Evolutionary conservation across 2,329 filamentous ascomycete genomes (phyloP).

Genomic region (Aspergillus floridensis): DNA sequence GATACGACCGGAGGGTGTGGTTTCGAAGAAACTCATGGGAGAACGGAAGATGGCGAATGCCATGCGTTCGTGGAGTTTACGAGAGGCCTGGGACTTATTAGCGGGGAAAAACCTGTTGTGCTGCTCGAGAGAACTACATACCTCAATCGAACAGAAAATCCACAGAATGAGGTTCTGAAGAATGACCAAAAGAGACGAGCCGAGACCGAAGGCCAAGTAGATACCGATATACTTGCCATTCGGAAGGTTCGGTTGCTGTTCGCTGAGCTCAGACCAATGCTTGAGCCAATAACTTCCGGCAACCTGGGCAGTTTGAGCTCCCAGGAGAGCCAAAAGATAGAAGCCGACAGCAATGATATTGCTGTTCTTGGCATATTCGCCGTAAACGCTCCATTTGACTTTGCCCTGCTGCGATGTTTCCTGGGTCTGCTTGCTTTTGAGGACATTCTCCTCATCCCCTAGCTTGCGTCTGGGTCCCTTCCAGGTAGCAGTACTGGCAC

Average conservation of each 20-base stretch:
- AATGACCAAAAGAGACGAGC: constrained; percentile 79
- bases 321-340: constrained; percentile 74
- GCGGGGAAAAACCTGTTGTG: constrained; percentile 5
- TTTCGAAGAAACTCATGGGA: constrained; percentile 99
- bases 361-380: constrained; percentile 91
- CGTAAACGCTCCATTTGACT: constrained; percentile 95
- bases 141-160: constrained; percentile 99
- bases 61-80: constrained; percentile 96
- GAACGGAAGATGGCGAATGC: constrained; percentile 95
- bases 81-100: constrained; percentile 63
- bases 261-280: constrained; percentile 81
- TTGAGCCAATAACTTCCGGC: constrained; percentile 91
- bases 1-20: constrained; percentile 92
- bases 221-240: constrained; percentile 90
- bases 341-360: constrained; percentile 79
- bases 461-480: constrained; percentile 79
- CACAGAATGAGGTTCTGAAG: constrained; percentile 91
- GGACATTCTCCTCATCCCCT: constrained; percentile 69
- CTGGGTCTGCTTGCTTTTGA: constrained; percentile 81
- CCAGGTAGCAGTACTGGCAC: constrained; percentile 90
- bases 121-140: constrained; percentile 40
- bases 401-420: constrained; percentile 93
- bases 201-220: constrained; percentile 92
- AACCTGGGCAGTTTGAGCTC: constrained; percentile 78
- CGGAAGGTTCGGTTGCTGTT: constrained; percentile 63